These are phyloP conservation scores for Ceratocystis papillata DNA, from an alignment of 2,329 filamentous ascomycete species.

Conservation along the genomic window DNA sequence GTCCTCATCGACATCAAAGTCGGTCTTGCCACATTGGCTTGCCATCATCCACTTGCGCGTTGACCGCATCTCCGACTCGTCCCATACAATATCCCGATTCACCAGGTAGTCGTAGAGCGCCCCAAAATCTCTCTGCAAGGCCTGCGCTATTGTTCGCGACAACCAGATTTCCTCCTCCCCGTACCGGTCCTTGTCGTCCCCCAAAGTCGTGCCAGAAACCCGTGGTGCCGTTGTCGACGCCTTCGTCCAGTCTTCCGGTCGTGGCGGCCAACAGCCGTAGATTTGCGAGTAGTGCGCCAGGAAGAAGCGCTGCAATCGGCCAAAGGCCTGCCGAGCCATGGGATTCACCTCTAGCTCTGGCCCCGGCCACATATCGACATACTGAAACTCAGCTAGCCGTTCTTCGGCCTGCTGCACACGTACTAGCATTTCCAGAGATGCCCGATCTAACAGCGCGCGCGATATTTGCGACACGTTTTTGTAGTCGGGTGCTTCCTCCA, in stretches of 20 bases:
- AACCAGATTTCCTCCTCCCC: constrained; percentile 47
- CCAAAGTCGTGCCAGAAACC: background rate
- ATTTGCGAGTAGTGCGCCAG: constrained; percentile 44
- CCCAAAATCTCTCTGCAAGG: constrained; percentile 55
- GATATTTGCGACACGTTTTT: constrained; percentile 50
- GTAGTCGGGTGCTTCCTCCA: constrained; percentile 48
- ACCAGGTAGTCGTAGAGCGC: constrained; percentile 61
- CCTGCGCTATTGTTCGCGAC: constrained; percentile 45
- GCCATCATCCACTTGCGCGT: constrained; percentile 56
- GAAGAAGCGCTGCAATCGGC: constrained; percentile 52
- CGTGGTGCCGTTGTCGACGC: background rate
- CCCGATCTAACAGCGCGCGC: constrained; percentile 50
- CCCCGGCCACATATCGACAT: constrained; percentile 49
- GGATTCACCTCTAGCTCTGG: constrained; percentile 28
- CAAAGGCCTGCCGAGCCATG: constrained; percentile 35
- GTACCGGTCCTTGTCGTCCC: background rate
- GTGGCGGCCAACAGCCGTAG: constrained; percentile 54
- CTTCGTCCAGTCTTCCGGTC: constrained; percentile 25
- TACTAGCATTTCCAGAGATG: constrained; percentile 50
- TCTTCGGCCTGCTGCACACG: constrained; percentile 53
- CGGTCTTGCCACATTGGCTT: constrained; percentile 36
- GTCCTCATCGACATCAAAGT: constrained; percentile 40
- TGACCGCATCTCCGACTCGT: constrained; percentile 48
- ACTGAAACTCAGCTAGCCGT: constrained; percentile 49
- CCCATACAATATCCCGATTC: constrained; percentile 55